Percentiles rank a stretch among this genome's conserved stretches.
phyloP scores from a whole-genome alignment of 164 flowering plant species.

The Dillenia turbinata region DNA sequence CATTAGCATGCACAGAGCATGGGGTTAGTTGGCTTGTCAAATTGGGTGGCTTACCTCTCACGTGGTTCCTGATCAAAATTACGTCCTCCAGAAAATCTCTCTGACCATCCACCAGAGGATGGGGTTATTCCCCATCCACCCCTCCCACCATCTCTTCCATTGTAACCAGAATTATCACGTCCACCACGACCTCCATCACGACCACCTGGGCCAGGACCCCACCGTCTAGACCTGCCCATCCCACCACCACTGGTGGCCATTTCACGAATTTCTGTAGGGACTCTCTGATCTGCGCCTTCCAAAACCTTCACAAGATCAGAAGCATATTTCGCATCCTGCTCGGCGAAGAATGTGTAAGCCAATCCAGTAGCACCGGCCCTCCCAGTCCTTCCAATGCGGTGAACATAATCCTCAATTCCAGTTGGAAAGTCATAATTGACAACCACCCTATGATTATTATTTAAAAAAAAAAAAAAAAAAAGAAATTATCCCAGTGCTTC shows the following conservation, averaged over 20 bases:
- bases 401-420: conserved; percentile 92
- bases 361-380: conserved; percentile 91
- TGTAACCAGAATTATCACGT: conserved; percentile 31
- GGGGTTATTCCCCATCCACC: conserved; percentile 30
- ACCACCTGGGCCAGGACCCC: conserved; percentile 51
- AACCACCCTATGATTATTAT: conserved; percentile 56
- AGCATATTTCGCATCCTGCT: conserved; percentile 79
- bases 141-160: conserved; percentile 39
- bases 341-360: conserved; percentile 75
- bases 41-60: conserved; percentile 31
- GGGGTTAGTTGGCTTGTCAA: not conserved
- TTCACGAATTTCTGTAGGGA: conserved; percentile 67
- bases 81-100: conserved; percentile 29
- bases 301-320: conserved; percentile 73
- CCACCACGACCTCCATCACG: conserved; percentile 49
- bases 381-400: conserved; percentile 93
- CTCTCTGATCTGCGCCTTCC: conserved; percentile 81
- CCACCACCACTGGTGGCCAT: conserved; percentile 75
- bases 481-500: no score
- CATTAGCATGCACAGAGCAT: not conserved
- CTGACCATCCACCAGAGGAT: conserved; percentile 32
- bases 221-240: conserved; percentile 46
- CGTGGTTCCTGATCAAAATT: conserved; percentile 33
- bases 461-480: not conserved
- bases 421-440: conserved; percentile 91